These are phyloP conservation scores for Teratosphaeria pseudoeucalypti DNA, from an alignment of 2,329 filamentous ascomycete genomes.

Conservation along the genomic window DNA sequence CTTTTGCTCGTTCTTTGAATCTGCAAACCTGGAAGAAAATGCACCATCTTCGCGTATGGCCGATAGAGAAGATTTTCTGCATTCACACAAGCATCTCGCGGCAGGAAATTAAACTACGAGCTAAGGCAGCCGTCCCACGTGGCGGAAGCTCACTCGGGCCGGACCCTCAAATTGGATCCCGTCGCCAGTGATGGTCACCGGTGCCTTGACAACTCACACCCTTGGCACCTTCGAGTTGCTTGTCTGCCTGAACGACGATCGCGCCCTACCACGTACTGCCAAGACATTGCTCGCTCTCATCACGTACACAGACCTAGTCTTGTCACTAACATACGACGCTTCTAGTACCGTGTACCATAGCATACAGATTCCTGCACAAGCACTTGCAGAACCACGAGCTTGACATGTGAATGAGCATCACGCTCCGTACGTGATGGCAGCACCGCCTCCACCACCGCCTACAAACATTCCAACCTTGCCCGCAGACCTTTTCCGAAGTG, in stretches of 20 bases:
- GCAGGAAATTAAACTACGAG: not conserved
- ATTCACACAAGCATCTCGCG: too few relatives aligned
- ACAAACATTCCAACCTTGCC: conserved; percentile 1
- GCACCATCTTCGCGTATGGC: too few relatives aligned
- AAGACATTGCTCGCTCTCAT: not conserved
- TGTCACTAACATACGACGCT: not conserved
- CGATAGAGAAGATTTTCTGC: too few relatives aligned
- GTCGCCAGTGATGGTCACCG: not conserved
- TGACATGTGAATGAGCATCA: not conserved
- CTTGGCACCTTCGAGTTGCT: not conserved
- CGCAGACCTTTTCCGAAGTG: not conserved
- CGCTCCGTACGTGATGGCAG: not conserved
- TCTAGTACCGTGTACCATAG: not conserved
- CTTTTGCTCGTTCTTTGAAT: not conserved
- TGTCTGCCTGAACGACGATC: not conserved
- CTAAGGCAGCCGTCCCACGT: not conserved
- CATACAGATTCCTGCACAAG: not conserved
- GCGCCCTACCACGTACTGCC: not conserved
- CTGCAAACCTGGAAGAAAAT: not conserved
- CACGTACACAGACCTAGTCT: not conserved
- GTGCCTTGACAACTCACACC: not conserved
- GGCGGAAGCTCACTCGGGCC: not conserved
- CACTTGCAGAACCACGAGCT: not conserved
- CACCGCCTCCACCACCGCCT: conserved; percentile 1
- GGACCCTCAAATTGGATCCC: not conserved